These are phyloP conservation scores for Pseudopyricularia cyperi DNA, from an alignment of 2,329 filamentous ascomycete genomes.

Conservation along the genomic window DNA sequence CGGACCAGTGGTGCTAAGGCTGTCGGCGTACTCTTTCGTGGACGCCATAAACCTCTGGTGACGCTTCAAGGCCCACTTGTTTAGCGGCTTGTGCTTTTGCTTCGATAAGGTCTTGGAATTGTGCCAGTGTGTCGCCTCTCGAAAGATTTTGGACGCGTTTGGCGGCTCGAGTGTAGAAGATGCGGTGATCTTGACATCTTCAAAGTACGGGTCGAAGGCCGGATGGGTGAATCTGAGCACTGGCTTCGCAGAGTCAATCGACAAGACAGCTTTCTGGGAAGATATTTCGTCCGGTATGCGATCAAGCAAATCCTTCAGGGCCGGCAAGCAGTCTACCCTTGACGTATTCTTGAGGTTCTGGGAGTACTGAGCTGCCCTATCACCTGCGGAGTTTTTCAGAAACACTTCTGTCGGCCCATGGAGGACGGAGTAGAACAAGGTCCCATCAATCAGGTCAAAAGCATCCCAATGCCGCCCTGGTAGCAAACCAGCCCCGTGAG, in stretches of 20 bases:
- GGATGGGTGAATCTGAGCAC: conserved; percentile 35
- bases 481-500: conserved; percentile 2
- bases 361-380: background rate
- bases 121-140: conserved; percentile 48
- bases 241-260: background rate
- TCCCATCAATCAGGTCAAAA: conserved; percentile 13
- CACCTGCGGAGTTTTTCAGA: too few relatives aligned
- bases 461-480: conserved; percentile 9
- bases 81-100: conserved; percentile 16
- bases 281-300: background rate
- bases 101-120: conserved; percentile 40
- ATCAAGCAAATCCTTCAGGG: background rate
- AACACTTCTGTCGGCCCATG: too few relatives aligned
- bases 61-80: conserved; percentile 22
- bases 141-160: conserved; percentile 23
- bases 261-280: too few relatives aligned
- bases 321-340: too few relatives aligned
- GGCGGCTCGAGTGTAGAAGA: conserved; percentile 11
- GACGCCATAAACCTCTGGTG: conserved; percentile 57
- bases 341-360: too few relatives aligned
- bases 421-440: conserved; percentile 5
- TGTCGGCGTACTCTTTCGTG: conserved; percentile 55
- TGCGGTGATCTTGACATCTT: conserved; percentile 23
- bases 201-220: conserved; percentile 29
- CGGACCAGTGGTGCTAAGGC: conserved; percentile 40